phyloP scores from a whole-genome alignment of 2,329 filamentous ascomycete species.

The Hirsutella minnesotensis region DNA sequence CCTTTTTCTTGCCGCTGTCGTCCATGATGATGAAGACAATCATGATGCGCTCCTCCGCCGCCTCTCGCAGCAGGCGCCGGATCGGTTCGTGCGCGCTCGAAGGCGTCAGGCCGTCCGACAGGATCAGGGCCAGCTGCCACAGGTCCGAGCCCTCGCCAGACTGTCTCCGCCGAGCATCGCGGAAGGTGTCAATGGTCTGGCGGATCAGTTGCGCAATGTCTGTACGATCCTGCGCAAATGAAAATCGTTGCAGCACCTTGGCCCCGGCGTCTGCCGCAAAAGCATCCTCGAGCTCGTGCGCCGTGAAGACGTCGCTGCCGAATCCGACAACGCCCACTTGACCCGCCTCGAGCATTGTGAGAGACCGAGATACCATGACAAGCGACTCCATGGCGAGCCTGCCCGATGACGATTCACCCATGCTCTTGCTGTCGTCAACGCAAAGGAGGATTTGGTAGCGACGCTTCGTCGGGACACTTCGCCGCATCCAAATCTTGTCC shows the following conservation, averaged over 20 bases:
- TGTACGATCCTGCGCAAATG: slow-evolving; percentile 75
- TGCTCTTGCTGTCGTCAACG: slow-evolving; percentile 88
- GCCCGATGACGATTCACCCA: slow-evolving; percentile 70
- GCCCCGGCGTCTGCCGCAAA: slow-evolving; percentile 69
- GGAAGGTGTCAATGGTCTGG: slow-evolving; percentile 71
- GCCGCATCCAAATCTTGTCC: slow-evolving; percentile 99
- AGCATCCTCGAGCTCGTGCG: slow-evolving; percentile 72
- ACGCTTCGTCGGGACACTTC: slow-evolving; percentile 81
- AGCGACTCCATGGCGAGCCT: slow-evolving; percentile 86
- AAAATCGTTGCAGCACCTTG: slow-evolving; percentile 74
- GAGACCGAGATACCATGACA: slow-evolving; percentile 74
- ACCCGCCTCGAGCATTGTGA: slow-evolving; percentile 89
- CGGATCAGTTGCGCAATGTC: slow-evolving; percentile 72
- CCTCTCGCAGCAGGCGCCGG: slow-evolving; percentile 69
- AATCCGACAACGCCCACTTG: slow-evolving; percentile 89
- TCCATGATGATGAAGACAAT: slow-evolving; percentile 97
- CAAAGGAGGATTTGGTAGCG: slow-evolving; percentile 96
- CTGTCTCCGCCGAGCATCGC: slow-evolving; percentile 57
- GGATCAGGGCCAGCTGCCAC: slow-evolving; percentile 89
- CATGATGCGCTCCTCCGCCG: slow-evolving; percentile 91
- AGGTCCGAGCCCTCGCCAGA: slow-evolving; percentile 52
- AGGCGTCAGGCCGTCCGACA: slow-evolving; percentile 89
- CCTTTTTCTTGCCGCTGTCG: slow-evolving; percentile 33
- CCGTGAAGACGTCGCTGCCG: slow-evolving; percentile 70
- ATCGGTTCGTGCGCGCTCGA: slow-evolving; percentile 70